Conservation (phyloP, 192 early-diverging fungal genomes). For the Lobosporangium transversale region DNA sequence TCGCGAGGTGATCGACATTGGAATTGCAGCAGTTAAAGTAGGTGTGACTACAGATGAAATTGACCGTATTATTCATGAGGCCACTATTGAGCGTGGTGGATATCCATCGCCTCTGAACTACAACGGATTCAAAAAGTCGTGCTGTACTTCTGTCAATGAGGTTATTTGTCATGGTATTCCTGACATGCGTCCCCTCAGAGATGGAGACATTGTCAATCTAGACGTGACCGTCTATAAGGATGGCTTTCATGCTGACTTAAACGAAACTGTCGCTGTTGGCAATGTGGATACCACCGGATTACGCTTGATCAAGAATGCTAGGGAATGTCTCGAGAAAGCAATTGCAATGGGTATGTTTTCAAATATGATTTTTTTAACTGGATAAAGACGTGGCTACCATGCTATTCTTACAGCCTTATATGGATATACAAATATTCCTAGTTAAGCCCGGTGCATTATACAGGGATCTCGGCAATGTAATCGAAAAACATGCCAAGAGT, state of each 20-base stretch:
- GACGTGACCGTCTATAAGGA: slow-evolving; percentile 90
- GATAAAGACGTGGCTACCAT: too few species aligned
- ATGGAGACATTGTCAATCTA: slow-evolving; percentile 97
- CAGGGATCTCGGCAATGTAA: slow-evolving; percentile 91
- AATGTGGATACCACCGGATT: slow-evolving; percentile 80
- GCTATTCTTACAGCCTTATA: too few species aligned
- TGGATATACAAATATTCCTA: too few species aligned
- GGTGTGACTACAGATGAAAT: slow-evolving; percentile 97
- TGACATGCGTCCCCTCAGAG: slow-evolving; percentile 89
- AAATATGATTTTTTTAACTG: too few species aligned
- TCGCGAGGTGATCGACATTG: slow-evolving; percentile 93
- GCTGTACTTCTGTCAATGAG: slow-evolving; percentile 78
- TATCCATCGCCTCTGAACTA: slow-evolving; percentile 99
- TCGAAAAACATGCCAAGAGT: slow-evolving; percentile 85
- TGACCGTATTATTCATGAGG: slow-evolving; percentile 95
- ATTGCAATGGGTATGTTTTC: slow-evolving; percentile 83
- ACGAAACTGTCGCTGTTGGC: slow-evolving; percentile 93
- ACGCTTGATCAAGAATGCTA: slow-evolving; percentile 81
- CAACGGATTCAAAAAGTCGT: slow-evolving; percentile 94
- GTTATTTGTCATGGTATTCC: slow-evolving; percentile 99
- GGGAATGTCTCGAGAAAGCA: slow-evolving; percentile 91
- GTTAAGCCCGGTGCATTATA: slow-evolving; percentile 93
- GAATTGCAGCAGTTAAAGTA: slow-evolving; percentile 76
- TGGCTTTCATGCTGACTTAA: slow-evolving; percentile 96
- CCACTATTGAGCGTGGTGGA: slow-evolving; percentile 86